phyloP scores from a whole-genome alignment of 805 yeast species.

The Yamadazyma olivae region DNA sequence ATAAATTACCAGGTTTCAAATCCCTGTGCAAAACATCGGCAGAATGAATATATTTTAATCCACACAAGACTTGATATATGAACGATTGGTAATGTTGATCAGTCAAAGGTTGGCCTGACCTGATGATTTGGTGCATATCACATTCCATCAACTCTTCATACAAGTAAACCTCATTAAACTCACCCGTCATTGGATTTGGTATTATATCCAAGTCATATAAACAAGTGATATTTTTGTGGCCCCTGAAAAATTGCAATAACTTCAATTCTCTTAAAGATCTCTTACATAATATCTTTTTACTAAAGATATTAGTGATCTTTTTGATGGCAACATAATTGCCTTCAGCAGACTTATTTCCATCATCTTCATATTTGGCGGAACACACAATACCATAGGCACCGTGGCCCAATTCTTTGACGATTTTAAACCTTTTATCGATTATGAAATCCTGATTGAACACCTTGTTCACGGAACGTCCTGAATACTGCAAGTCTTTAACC shows the following conservation, averaged over 20 bases:
- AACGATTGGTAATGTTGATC: conserved; percentile 95
- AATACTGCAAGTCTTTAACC: conserved; percentile 6
- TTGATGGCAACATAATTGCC: conserved; percentile 78
- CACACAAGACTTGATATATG: conserved; percentile 87
- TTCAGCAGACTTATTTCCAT: conserved; percentile 21
- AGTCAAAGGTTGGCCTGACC: conserved; percentile 89
- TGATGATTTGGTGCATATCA: conserved; percentile 95
- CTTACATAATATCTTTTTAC: conserved; percentile 86
- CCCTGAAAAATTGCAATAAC: conserved; percentile 86
- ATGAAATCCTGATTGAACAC: conserved; percentile 82
- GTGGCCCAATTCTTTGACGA: conserved; percentile 92
- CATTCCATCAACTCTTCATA: conserved; percentile 98
- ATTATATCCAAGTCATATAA: conserved; percentile 92
- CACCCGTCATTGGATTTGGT: conserved; percentile 54
- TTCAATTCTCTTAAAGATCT: conserved; percentile 90
- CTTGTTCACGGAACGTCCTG: conserved; percentile 36
- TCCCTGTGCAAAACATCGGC: conserved; percentile 94
- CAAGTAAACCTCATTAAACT: conserved; percentile 86
- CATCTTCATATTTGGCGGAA: conserved; percentile 85
- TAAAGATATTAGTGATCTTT: conserved; percentile 91
- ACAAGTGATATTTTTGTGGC: conserved; percentile 95
- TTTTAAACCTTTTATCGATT: conserved; percentile 82
- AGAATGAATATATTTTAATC: conserved; percentile 83
- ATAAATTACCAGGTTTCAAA: conserved; percentile 87
- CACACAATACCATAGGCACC: conserved; percentile 98